These are phyloP conservation scores for Jatropha multifida DNA, from an alignment of 441 rosid genomes.

Conservation along the genomic window DNA sequence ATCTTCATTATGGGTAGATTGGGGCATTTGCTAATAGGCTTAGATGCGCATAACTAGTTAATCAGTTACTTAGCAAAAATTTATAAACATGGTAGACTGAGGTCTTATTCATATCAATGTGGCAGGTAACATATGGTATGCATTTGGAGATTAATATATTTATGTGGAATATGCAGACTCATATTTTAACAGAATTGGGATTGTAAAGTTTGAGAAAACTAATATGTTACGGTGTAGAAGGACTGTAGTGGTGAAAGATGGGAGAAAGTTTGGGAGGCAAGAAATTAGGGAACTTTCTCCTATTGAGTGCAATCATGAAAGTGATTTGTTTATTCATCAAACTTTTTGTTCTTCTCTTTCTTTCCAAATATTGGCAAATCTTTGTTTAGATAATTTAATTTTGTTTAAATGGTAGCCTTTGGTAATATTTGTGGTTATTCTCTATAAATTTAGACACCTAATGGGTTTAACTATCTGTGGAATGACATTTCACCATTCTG, in stretches of 20 bases:
- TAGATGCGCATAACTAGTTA: background rate
- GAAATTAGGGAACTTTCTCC: background rate
- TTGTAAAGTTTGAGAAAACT: background rate
- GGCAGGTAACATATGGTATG: conserved; percentile 16
- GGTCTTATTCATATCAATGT: conserved; percentile 22
- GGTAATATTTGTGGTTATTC: background rate
- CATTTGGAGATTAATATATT: conserved; percentile 14
- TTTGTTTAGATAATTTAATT: conserved; percentile 2
- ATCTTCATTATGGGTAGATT: no score
- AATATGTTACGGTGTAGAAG: background rate
- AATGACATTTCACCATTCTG: background rate
- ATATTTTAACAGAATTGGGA: background rate
- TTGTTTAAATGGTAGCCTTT: background rate
- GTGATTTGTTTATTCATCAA: background rate
- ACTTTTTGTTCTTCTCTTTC: background rate
- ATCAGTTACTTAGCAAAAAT: conserved; percentile 10
- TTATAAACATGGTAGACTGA: conserved; percentile 13
- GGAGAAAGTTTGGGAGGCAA: background rate
- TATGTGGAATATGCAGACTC: conserved; percentile 24
- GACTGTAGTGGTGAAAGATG: background rate
- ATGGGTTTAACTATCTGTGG: background rate
- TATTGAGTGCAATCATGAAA: conserved; percentile 2
- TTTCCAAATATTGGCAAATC: background rate
- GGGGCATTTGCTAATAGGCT: background rate
- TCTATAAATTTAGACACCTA: background rate